A percentile compares a stretch with the other conserved stretches of the same genome.
These are phyloP conservation scores for Lentinula lateritia DNA, from an alignment of 768 basidiomycete genomes.

Conservation along the genomic window DNA sequence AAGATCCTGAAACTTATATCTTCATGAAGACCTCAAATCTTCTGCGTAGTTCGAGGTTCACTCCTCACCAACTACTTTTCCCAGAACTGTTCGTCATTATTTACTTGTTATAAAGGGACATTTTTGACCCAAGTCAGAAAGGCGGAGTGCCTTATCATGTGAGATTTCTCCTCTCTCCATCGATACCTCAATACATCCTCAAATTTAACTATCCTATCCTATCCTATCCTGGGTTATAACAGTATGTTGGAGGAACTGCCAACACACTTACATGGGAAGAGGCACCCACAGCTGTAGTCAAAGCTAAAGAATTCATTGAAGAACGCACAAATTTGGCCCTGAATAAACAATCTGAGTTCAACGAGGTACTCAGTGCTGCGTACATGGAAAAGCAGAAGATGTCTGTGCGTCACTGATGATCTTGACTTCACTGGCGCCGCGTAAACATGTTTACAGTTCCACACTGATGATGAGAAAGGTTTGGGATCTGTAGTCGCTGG, in stretches of 20 bases:
- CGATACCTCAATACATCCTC: neutral
- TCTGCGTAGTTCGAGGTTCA: conserved; percentile 52
- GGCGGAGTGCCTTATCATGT: conserved; percentile 72
- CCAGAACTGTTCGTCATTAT: conserved; percentile 59
- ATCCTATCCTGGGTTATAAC: neutral
- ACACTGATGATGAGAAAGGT: conserved; percentile 73
- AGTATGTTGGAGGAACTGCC: conserved; percentile 77
- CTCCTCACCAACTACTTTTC: conserved; percentile 81
- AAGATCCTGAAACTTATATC: conserved; percentile 6
- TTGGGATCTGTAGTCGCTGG: conserved; percentile 71
- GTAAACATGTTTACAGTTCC: conserved; percentile 45
- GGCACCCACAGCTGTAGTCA: conserved; percentile 53
- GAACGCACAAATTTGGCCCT: conserved; percentile 47
- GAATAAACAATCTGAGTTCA: conserved; percentile 41
- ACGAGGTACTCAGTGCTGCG: conserved; percentile 76
- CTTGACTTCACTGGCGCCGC: neutral
- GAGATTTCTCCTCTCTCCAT: neutral
- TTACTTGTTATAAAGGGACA: neutral
- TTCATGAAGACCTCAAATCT: neutral
- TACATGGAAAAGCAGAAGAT: conserved; percentile 86
- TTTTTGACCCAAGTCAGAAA: conserved; percentile 20
- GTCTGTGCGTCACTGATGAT: conserved; percentile 45
- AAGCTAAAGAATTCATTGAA: conserved; percentile 56
- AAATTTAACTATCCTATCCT: too few relatives aligned
- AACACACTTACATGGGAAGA: conserved; percentile 62